Conservation (phyloP, 805 yeast species). For the Monosporozyma servazzii region DNA sequence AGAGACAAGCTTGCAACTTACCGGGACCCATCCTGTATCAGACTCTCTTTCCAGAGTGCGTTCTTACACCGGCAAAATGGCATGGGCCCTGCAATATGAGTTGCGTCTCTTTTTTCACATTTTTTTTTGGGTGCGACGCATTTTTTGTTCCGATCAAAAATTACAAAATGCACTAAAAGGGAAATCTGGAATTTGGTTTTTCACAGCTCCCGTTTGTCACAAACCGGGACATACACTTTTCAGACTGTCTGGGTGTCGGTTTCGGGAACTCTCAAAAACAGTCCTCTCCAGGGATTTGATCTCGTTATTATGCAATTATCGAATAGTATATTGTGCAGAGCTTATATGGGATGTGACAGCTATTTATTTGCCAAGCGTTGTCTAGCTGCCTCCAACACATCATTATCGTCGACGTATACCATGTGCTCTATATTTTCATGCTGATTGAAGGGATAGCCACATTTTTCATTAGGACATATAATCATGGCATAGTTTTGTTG, state of each 20-base stretch:
- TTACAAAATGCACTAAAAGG: no score
- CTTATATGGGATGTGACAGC: not conserved
- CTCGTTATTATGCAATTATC: not conserved
- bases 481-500: conserved; percentile 29
- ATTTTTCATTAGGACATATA: conserved; percentile 21
- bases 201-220: no score
- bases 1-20: no score
- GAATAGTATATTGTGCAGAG: not conserved
- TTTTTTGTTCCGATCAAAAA: no score
- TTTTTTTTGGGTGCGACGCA: no score
- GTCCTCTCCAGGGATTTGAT: not conserved
- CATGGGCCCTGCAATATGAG: no score
- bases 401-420: conserved; percentile 23
- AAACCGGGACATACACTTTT: no score
- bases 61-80: no score
- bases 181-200: no score
- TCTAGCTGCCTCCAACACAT: conserved; percentile 22
- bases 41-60: no score
- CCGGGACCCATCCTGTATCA: no score
- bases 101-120: no score
- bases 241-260: not conserved
- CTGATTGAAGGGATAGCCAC: conserved; percentile 26
- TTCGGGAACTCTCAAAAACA: not conserved
- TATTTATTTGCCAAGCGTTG: conserved; percentile 10
- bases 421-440: conserved; percentile 14